A percentile compares a stretch with the other conserved stretches of the same genome.
These are phyloP conservation scores for Vitis vinifera DNA, from an alignment of 164 flowering plant species.

Conservation along the genomic window DNA sequence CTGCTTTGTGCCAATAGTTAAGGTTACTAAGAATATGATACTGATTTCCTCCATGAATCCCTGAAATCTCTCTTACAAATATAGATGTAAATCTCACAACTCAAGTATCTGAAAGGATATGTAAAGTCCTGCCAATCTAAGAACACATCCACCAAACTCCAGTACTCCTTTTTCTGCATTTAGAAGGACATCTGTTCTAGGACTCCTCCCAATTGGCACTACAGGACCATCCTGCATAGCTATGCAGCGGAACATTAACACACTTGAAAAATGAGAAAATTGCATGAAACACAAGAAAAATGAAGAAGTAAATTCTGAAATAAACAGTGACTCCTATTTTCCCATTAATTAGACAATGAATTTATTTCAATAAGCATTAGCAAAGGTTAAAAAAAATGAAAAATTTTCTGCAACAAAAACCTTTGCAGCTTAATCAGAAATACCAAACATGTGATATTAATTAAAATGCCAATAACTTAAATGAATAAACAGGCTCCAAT, in stretches of 20 bases:
- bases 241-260: slow-evolving; percentile 12
- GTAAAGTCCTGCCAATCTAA: slow-evolving; percentile 94
- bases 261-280: not conserved
- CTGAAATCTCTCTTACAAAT: not conserved
- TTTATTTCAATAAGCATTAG: no score
- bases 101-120: slow-evolving; percentile 60
- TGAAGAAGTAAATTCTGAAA: no score
- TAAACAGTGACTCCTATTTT: no score
- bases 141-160: slow-evolving; percentile 80
- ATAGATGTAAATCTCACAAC: not conserved
- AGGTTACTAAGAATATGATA: slow-evolving; percentile 19
- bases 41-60: not conserved
- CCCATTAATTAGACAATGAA: no score
- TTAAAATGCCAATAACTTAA: no score
- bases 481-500: no score
- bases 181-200: slow-evolving; percentile 83
- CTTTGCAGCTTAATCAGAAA: no score
- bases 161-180: slow-evolving; percentile 76
- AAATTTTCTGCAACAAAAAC: no score
- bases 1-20: slow-evolving; percentile 61
- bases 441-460: no score
- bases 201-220: slow-evolving; percentile 88
- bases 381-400: no score
- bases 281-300: not conserved
- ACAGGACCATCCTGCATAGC: slow-evolving; percentile 68